phyloP scores from a whole-genome alignment of 108 stramenopile genomes.

The Nitzschia sp. region DNA sequence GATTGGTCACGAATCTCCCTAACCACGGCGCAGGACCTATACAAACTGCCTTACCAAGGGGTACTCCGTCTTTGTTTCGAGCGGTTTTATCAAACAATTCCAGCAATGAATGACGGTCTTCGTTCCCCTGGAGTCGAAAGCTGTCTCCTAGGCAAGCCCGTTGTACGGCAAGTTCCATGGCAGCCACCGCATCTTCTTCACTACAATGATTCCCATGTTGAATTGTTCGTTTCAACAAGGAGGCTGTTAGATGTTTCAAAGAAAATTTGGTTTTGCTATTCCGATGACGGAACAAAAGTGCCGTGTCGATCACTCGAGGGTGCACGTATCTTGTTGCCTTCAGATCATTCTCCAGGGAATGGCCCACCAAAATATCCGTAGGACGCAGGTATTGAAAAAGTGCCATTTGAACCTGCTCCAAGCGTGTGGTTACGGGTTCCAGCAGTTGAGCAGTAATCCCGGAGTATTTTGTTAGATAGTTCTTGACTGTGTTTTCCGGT shows the following conservation, averaged over 20 bases:
- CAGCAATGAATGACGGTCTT: slow-evolving; percentile 21
- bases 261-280: slow-evolving; percentile 70
- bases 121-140: slow-evolving; percentile 52
- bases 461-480: slow-evolving; percentile 69
- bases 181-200: slow-evolving; percentile 71
- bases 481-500: slow-evolving; percentile 62
- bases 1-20: slow-evolving; percentile 46
- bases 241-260: slow-evolving; percentile 54
- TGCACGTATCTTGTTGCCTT: slow-evolving; percentile 75
- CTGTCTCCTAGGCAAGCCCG: slow-evolving; percentile 55
- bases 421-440: slow-evolving; percentile 47
- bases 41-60: slow-evolving; percentile 51
- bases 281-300: slow-evolving; percentile 64
- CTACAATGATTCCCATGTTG: slow-evolving; percentile 75
- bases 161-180: slow-evolving; percentile 67
- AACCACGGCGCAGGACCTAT: slow-evolving; percentile 72
- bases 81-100: slow-evolving; percentile 11
- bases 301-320: slow-evolving; percentile 75
- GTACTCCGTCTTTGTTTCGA: slow-evolving; percentile 17
- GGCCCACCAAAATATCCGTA: slow-evolving; percentile 84
- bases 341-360: slow-evolving; percentile 92
- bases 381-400: slow-evolving; percentile 57
- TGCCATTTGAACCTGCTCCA: slow-evolving; percentile 76
- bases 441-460: slow-evolving; percentile 73
- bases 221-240: slow-evolving; percentile 60